These are phyloP conservation scores for Fraxinus anomala DNA, from an alignment of 257 asterid genomes.

Conservation along the genomic window DNA sequence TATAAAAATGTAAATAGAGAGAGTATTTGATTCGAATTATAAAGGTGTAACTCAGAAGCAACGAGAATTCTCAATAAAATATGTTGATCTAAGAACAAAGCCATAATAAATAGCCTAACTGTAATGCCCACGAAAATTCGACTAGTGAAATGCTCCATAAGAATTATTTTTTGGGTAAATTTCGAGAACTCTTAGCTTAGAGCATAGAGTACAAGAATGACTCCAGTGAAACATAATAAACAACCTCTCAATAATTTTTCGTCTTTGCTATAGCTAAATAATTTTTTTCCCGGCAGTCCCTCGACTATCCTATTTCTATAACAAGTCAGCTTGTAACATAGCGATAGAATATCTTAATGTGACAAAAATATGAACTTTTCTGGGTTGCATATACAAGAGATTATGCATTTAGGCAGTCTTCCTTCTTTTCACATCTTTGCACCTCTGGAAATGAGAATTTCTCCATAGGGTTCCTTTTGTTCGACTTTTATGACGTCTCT, in stretches of 20 bases:
- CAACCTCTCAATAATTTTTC: slow-evolving; percentile 4
- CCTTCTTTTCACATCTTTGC: slow-evolving; percentile 55
- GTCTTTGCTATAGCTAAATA: background rate
- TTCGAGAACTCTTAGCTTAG: background rate
- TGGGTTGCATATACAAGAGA: background rate
- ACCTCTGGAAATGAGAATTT: slow-evolving; percentile 79
- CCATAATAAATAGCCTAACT: background rate
- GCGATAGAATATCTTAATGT: background rate
- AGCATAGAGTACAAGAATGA: background rate
- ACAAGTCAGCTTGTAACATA: background rate
- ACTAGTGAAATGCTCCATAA: background rate
- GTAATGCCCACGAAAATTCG: background rate
- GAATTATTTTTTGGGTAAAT: background rate
- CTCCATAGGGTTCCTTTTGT: slow-evolving; percentile 72
- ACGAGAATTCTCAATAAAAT: background rate
- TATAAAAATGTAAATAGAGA: background rate
- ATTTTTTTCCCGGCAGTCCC: background rate
- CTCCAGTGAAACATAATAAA: slow-evolving; percentile 12
- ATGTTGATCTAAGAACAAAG: background rate
- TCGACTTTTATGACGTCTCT: slow-evolving; percentile 55
- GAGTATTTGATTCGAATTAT: background rate
- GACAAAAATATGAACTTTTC: slow-evolving; percentile 13
- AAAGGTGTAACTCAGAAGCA: background rate
- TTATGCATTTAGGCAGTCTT: background rate
- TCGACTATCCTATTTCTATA: background rate